Evolutionary conservation across 192 early-diverging fungal genomes (phyloP).

Genomic region (Entomortierella lignicola): DNA sequence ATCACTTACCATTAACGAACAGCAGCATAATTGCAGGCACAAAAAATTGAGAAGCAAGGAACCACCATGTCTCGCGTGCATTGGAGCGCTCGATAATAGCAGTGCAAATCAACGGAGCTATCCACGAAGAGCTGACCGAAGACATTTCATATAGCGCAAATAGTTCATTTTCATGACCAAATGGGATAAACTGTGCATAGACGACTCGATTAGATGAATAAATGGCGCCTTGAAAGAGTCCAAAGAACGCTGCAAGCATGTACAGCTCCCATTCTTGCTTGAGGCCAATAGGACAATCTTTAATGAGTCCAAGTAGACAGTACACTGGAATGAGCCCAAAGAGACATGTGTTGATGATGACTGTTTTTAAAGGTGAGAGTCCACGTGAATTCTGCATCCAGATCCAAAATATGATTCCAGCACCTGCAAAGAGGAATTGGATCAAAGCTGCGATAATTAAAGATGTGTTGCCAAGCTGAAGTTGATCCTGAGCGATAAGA

Average conservation of each 20-base stretch:
- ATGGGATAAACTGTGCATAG: conserved; percentile 69
- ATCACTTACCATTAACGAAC: conserved; percentile 48
- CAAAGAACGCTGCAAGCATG: conserved; percentile 61
- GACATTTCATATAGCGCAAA: conserved; percentile 70
- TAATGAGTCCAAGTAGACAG: conserved; percentile 70
- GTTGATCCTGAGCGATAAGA: conserved; percentile 63
- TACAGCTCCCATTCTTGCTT: conserved; percentile 63
- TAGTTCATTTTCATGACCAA: conserved; percentile 72
- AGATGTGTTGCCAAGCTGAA: conserved; percentile 57
- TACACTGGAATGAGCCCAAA: conserved; percentile 67
- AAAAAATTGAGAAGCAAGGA: conserved; percentile 34
- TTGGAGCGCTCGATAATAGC: conserved; percentile 59
- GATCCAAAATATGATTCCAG: conserved; percentile 67
- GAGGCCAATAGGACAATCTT: conserved; percentile 53
- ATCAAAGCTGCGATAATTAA: conserved; percentile 66
- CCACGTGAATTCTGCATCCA: conserved; percentile 63
- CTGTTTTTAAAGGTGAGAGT: conserved; percentile 58
- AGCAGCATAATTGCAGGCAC: conserved; percentile 32
- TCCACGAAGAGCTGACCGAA: conserved; percentile 59
- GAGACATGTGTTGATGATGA: conserved; percentile 64
- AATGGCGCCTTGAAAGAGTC: conserved; percentile 64
- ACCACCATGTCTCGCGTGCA: conserved; percentile 34
- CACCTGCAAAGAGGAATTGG: conserved; percentile 62
- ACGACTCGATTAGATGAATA: conserved; percentile 63
- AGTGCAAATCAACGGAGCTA: conserved; percentile 70